Percentiles rank a stretch among this genome's conserved stretches.
Conservation (phyloP, 768 basidiomycete species). For the Suillus decipiens region DNA sequence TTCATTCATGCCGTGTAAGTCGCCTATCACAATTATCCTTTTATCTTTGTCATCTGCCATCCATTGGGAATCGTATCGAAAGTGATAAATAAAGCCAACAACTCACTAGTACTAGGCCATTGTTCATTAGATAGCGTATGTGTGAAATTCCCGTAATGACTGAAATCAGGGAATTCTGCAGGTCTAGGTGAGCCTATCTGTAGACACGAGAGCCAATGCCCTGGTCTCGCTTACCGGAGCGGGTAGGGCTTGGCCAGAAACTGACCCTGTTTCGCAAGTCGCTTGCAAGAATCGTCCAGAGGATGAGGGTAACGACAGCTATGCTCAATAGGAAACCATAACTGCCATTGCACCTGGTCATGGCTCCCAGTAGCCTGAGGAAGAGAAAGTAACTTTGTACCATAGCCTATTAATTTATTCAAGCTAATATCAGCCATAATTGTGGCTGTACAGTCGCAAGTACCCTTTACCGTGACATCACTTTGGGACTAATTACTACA, state of each 20-base stretch:
- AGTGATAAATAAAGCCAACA: not conserved
- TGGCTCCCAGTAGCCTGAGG: not conserved
- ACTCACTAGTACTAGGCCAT: constrained; percentile 59
- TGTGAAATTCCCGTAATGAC: constrained; percentile 42
- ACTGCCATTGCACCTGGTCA: not conserved
- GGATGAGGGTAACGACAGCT: constrained; percentile 43
- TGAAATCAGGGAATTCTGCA: constrained; percentile 56
- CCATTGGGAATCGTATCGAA: not conserved
- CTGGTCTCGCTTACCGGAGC: constrained; percentile 4
- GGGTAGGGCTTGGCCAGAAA: constrained; percentile 19
- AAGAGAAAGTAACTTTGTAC: not conserved
- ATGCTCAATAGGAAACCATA: constrained; percentile 29
- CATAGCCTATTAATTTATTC: too few relatives aligned
- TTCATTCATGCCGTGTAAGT: constrained; percentile 81
- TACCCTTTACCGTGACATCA: too few relatives aligned
- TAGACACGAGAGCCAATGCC: too few relatives aligned
- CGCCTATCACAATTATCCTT: constrained; percentile 80
- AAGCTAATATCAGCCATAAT: too few relatives aligned
- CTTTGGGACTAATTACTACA: too few relatives aligned
- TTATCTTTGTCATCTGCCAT: constrained; percentile 48
- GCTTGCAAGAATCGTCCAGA: constrained; percentile 38
- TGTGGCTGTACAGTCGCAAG: too few relatives aligned
- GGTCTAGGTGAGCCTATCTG: constrained; percentile 10
- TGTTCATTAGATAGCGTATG: constrained; percentile 45
- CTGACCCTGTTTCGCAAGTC: not conserved